A percentile compares a stretch with the other conserved stretches of the same genome.
Evolutionary conservation across 106 monocot genomes (phyloP).

Genomic region (Acorus calamus): DNA sequence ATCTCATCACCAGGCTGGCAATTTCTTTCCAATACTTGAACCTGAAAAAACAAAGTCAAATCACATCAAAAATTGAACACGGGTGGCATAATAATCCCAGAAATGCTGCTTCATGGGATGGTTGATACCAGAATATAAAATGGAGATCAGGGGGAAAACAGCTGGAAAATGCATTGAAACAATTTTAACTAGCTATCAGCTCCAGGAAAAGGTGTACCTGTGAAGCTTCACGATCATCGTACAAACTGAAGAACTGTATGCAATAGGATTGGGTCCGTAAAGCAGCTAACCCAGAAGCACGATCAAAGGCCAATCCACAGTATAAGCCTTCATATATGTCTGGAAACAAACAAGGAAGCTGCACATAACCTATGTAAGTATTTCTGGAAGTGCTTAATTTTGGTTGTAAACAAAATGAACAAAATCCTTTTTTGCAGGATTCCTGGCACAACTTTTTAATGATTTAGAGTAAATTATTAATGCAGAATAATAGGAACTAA

Average conservation of each 20-base stretch:
- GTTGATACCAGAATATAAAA: not conserved
- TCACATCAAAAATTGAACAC: too few species aligned
- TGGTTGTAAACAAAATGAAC: too few species aligned
- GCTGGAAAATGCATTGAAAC: too few species aligned
- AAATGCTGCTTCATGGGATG: not conserved
- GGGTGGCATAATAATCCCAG: too few species aligned
- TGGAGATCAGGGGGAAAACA: not conserved
- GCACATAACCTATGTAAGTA: slow-evolving; percentile 19
- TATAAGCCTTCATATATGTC: slow-evolving; percentile 17
- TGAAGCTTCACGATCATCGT: slow-evolving; percentile 66
- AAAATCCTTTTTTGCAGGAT: too few species aligned
- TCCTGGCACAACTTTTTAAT: too few species aligned
- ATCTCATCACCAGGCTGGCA: slow-evolving; percentile 83
- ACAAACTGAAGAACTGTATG: slow-evolving; percentile 79
- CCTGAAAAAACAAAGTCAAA: slow-evolving; percentile 31
- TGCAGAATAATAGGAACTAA: not conserved
- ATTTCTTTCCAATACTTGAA: slow-evolving; percentile 90
- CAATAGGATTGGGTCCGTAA: slow-evolving; percentile 58
- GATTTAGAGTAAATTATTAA: too few species aligned
- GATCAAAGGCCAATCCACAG: slow-evolving; percentile 41
- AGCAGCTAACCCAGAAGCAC: slow-evolving; percentile 42
- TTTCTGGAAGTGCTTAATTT: not conserved
- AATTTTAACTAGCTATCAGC: too few species aligned
- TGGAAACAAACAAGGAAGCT: slow-evolving; percentile 74
- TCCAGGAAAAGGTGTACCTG: slow-evolving; percentile 26